A percentile compares a stretch with the other conserved stretches of the same genome.
Evolutionary conservation across 148 eudicot species (phyloP).

Genomic region (Spergularia marina): DNA sequence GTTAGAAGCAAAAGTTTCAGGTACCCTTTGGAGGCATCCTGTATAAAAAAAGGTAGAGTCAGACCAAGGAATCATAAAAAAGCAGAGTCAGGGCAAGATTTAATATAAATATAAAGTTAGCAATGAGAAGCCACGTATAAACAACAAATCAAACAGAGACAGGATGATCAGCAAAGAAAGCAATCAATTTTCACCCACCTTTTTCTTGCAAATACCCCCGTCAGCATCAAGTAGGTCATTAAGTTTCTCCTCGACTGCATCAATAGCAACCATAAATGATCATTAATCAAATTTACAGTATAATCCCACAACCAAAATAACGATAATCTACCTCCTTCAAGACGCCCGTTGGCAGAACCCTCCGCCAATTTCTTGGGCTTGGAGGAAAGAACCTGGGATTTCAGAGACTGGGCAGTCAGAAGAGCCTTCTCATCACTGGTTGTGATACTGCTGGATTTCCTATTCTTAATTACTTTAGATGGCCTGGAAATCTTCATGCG

Average conservation of each 20-base stretch:
- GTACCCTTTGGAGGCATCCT: conserved; percentile 96
- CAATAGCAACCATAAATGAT: conserved; percentile 3
- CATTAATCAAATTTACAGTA: background rate
- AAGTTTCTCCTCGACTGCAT: conserved; percentile 84
- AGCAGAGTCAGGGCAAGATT: too few species aligned
- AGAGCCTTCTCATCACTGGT: conserved; percentile 34
- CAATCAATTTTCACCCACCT: conserved; percentile 36
- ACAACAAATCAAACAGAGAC: background rate
- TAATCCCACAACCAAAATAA: background rate
- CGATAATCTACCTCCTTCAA: conserved; percentile 62
- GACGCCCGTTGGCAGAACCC: conserved; percentile 45
- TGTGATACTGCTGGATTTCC: conserved; percentile 33
- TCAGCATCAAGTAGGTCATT: conserved; percentile 76
- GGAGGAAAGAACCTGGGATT: conserved; percentile 31
- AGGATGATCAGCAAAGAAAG: background rate
- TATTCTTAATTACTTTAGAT: conserved; percentile 55
- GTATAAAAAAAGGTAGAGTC: conserved; percentile 24
- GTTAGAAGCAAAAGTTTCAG: conserved; percentile 82
- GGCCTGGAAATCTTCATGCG: conserved; percentile 43
- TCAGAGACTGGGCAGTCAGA: conserved; percentile 28
- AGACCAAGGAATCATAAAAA: background rate
- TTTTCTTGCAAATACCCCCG: conserved; percentile 91
- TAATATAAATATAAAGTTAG: too few species aligned
- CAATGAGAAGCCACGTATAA: background rate
- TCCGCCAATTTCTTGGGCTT: conserved; percentile 58